phyloP scores from a whole-genome alignment of 2,329 filamentous ascomycete genomes.

The Botrytis medusae region DNA sequence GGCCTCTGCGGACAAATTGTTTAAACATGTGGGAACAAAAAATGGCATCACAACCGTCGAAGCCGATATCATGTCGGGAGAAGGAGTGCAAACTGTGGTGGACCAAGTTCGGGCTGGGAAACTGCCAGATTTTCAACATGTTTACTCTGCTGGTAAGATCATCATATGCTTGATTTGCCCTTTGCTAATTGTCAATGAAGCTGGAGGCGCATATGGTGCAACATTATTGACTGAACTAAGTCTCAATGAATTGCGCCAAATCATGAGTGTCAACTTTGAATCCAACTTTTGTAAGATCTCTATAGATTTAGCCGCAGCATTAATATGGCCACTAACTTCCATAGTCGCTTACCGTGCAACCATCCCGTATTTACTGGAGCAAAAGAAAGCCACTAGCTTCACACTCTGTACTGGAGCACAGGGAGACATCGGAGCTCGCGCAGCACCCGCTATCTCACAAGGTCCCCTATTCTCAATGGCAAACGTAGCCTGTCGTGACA shows the following conservation, averaged over 20 bases:
- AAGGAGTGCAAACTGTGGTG: conserved; percentile 41
- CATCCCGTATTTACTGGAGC: conserved; percentile 40
- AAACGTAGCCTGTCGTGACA: conserved; percentile 38
- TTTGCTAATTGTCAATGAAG: not conserved
- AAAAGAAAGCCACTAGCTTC: conserved; percentile 38
- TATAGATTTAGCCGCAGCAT: not conserved
- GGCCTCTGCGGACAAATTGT: conserved; percentile 40
- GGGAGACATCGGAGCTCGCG: conserved; percentile 33
- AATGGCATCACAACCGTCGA: conserved; percentile 23
- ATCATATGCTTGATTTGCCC: not conserved
- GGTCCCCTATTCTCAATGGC: conserved; percentile 43
- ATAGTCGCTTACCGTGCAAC: conserved; percentile 30
- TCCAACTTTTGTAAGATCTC: conserved; percentile 1
- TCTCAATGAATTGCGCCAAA: not conserved
- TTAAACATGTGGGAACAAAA: conserved; percentile 36
- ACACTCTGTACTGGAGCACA: conserved; percentile 41
- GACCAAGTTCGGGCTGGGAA: conserved; percentile 40
- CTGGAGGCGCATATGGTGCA: not conserved
- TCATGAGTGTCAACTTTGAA: not conserved
- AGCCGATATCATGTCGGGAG: conserved; percentile 23
- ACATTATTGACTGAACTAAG: not conserved
- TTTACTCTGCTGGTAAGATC: conserved; percentile 39
- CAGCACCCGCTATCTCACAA: conserved; percentile 40
- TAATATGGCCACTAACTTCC: not conserved
- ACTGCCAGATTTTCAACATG: conserved; percentile 44